phyloP scores from a whole-genome alignment of 2,329 filamentous ascomycete genomes.

The Trichoderma guizhouense region DNA sequence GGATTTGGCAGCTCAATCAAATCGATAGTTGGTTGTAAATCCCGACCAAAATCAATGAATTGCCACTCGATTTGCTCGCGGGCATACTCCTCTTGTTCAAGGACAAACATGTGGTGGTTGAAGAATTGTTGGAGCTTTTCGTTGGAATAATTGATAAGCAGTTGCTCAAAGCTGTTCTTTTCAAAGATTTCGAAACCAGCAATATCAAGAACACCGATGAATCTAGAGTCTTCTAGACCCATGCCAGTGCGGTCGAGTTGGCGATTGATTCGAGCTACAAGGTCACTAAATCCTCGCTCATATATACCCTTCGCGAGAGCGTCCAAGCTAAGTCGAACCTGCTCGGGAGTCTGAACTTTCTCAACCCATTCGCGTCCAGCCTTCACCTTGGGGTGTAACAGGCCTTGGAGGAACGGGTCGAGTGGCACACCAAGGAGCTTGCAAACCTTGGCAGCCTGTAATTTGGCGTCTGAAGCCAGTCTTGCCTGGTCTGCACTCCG shows the following conservation, averaged over 20 bases:
- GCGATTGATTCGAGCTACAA: slow-evolving; percentile 86
- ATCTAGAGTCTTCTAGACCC: slow-evolving; percentile 83
- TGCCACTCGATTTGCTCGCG: slow-evolving; percentile 99
- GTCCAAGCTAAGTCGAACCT: slow-evolving; percentile 85
- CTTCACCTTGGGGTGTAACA: slow-evolving; percentile 91
- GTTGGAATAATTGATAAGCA: slow-evolving; percentile 99
- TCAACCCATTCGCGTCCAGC: slow-evolving; percentile 97
- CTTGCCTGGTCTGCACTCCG: slow-evolving; percentile 87
- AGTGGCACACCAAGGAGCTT: slow-evolving; percentile 77
- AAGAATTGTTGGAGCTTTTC: slow-evolving; percentile 99
- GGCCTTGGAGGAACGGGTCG: slow-evolving; percentile 81
- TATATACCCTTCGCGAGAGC: slow-evolving; percentile 96
- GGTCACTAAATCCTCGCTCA: slow-evolving; percentile 88
- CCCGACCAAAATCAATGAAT: slow-evolving; percentile 97
- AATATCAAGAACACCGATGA: slow-evolving; percentile 98
- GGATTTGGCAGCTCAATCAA: slow-evolving; percentile 94
- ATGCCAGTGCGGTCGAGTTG: slow-evolving; percentile 85
- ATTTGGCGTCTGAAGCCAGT: slow-evolving; percentile 69
- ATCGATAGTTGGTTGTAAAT: slow-evolving; percentile 95
- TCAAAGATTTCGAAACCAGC: slow-evolving; percentile 99
- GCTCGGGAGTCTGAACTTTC: slow-evolving; percentile 95
- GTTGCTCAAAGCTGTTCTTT: slow-evolving; percentile 95
- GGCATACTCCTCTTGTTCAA: slow-evolving; percentile 97
- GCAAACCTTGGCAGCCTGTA: slow-evolving; percentile 75
- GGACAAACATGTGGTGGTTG: slow-evolving; percentile 99